Evolutionary conservation across 1,284 basidiomycete genomes (phyloP).

Genomic region (Phellinidium pouzarii): DNA sequence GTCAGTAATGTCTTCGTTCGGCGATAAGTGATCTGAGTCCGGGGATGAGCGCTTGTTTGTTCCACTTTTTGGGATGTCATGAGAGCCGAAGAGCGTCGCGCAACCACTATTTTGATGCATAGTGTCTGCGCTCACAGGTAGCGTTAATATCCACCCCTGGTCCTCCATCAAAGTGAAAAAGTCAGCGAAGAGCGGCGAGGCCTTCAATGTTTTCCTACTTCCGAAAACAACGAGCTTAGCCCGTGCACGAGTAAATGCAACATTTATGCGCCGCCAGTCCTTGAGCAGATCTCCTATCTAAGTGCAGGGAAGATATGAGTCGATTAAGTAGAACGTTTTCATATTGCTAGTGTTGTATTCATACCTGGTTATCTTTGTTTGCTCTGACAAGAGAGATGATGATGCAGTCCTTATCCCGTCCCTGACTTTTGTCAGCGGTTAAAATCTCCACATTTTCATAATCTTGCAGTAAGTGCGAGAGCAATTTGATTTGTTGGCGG

Average conservation of each 20-base stretch:
- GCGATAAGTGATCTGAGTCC: not conserved
- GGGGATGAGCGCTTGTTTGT: not conserved
- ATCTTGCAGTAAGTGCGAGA: conserved; percentile 50
- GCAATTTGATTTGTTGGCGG: conserved; percentile 89
- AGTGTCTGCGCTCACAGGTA: conserved; percentile 48
- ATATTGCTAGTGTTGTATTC: conserved; percentile 24
- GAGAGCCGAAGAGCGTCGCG: not conserved
- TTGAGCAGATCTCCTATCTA: conserved; percentile 88
- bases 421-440: conserved; percentile 94
- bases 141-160: conserved; percentile 59
- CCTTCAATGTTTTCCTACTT: conserved; percentile 64
- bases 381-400: conserved; percentile 90
- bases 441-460: conserved; percentile 73
- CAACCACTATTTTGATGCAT: conserved; percentile 33
- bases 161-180: conserved; percentile 73
- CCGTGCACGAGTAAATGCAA: conserved; percentile 90
- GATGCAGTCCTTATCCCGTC: conserved; percentile 93
- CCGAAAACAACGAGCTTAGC: conserved; percentile 90
- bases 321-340: not conserved
- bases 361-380: conserved; percentile 67
- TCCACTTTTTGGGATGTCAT: not conserved
- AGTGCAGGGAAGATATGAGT: conserved; percentile 17
- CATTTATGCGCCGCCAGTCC: conserved; percentile 95
- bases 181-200: conserved; percentile 54
- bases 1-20: not conserved